Conservation (phyloP, 2,329 filamentous ascomycete genomes). For the Trichoderma polysporum region DNA sequence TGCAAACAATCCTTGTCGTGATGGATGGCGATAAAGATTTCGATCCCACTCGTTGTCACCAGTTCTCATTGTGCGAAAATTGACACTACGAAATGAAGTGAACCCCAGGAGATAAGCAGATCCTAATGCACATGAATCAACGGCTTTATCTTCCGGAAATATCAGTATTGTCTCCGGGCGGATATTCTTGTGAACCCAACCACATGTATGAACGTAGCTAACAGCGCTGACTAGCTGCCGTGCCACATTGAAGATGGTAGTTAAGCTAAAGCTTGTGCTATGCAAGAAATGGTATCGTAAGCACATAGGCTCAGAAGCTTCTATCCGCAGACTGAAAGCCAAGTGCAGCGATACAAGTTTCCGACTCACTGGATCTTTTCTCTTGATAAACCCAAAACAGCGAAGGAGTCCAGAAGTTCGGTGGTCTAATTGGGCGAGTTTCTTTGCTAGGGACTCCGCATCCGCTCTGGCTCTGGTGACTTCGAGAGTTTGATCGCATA, state of each 20-base stretch:
- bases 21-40: conserved; percentile 53
- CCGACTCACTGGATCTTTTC: not conserved
- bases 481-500: conserved; percentile 24
- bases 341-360: conserved; percentile 19
- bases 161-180: conserved; percentile 40
- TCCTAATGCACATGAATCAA: not conserved
- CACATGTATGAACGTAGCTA: conserved; percentile 45
- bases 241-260: conserved; percentile 27
- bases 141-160: conserved; percentile 19
- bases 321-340: conserved; percentile 15
- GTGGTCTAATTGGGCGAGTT: not conserved
- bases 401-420: not conserved
- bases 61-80: conserved; percentile 18
- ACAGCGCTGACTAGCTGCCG: conserved; percentile 22
- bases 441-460: conserved; percentile 18
- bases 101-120: conserved; percentile 24
- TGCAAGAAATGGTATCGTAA: conserved; percentile 6
- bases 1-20: conserved; percentile 42
- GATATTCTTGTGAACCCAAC: conserved; percentile 49
- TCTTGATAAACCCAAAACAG: conserved; percentile 27
- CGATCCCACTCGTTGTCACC: conserved; percentile 35
- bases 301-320: not conserved
- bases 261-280: conserved; percentile 28
- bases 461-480: conserved; percentile 16
- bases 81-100: conserved; percentile 24